Percentiles rank a stretch among this genome's conserved stretches.
Evolutionary conservation across 768 basidiomycete genomes (phyloP).

Genomic region (Kondoa malvinella): DNA sequence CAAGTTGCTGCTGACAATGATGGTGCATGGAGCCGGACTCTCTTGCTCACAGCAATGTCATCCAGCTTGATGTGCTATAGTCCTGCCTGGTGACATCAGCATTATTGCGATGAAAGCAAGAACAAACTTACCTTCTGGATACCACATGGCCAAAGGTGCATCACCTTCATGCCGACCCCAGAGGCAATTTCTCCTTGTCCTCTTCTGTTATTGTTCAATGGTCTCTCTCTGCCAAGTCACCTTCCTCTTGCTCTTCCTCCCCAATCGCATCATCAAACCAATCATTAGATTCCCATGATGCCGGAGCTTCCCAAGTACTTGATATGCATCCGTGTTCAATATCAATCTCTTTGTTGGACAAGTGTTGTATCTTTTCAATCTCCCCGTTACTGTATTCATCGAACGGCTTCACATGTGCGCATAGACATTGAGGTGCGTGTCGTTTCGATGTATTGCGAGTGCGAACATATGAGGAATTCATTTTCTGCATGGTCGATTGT

Average conservation of each 20-base stretch:
- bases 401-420: neutral
- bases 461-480: neutral
- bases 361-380: neutral
- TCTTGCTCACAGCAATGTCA: no score
- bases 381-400: neutral
- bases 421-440: neutral
- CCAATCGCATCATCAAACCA: neutral
- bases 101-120: no score
- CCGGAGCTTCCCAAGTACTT: neutral
- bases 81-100: no score
- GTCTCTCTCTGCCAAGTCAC: neutral
- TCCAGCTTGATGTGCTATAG: no score
- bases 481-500: neutral
- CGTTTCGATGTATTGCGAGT: neutral
- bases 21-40: no score
- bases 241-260: neutral
- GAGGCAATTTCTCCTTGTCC: neutral
- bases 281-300: neutral
- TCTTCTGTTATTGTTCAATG: neutral
- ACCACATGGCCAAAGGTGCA: no score
- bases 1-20: no score
- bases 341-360: neutral
- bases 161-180: neutral
- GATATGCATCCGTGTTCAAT: neutral
- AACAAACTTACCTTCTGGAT: no score